phyloP scores from a whole-genome alignment of 83 land plant genomes.

The Isoetes engelmannii region DNA sequence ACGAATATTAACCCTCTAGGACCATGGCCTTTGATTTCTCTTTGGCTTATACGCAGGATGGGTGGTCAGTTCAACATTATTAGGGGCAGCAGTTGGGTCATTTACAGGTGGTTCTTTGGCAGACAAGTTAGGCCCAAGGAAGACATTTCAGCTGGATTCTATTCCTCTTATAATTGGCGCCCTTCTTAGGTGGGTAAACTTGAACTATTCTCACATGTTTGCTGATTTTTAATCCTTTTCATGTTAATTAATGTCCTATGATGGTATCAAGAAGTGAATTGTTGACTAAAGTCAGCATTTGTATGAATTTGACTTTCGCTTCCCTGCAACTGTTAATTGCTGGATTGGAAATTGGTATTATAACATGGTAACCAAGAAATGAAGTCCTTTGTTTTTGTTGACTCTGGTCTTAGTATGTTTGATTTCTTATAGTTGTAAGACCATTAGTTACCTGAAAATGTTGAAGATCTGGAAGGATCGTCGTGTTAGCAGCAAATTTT shows the following conservation, averaged over 20 bases:
- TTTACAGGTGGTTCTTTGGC: constrained; percentile 68
- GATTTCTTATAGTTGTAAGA: neutral
- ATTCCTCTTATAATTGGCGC: constrained; percentile 58
- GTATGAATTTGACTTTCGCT: no score
- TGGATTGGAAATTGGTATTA: no score
- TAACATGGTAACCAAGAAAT: no score
- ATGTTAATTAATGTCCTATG: no score
- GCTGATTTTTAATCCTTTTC: no score
- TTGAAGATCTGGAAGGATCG: neutral
- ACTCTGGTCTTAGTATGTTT: no score
- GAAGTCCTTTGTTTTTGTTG: no score
- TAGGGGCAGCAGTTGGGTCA: constrained; percentile 66
- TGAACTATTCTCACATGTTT: no score
- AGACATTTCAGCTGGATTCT: constrained; percentile 59
- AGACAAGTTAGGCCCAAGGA: constrained; percentile 54
- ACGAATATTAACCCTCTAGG: neutral
- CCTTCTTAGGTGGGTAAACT: constrained; percentile 43
- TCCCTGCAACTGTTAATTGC: no score
- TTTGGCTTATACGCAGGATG: constrained; percentile 37
- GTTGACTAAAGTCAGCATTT: no score
- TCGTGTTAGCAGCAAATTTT: no score
- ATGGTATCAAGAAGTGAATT: no score
- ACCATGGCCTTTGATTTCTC: neutral
- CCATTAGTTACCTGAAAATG: neutral
- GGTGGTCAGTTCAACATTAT: constrained; percentile 62